Conservation (phyloP, 202 grass and related monocot species). For the Musa balbisiana region DNA sequence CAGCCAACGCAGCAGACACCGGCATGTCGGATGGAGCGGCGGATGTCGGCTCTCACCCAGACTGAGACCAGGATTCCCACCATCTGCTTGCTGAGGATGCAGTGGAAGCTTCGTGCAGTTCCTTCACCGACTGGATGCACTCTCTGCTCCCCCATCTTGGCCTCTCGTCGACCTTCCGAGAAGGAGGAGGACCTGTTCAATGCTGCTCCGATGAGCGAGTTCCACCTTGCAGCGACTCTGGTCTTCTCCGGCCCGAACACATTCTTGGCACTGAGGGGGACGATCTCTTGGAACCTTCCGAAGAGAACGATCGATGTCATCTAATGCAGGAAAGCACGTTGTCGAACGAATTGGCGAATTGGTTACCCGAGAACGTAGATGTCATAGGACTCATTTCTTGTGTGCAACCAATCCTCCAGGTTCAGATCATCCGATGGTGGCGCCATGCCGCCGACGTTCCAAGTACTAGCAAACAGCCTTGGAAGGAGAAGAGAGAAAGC, state of each 20-base stretch:
- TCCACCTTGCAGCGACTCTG: slow-evolving; percentile 57
- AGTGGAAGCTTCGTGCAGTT: slow-evolving; percentile 42
- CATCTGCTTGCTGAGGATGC: slow-evolving; percentile 93
- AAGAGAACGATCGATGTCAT: neutral
- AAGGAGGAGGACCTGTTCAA: slow-evolving; percentile 38
- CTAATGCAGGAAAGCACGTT: neutral
- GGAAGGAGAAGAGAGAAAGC: neutral
- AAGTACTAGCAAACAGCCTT: slow-evolving; percentile 78
- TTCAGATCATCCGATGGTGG: slow-evolving; percentile 75
- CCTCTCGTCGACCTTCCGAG: neutral
- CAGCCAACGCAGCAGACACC: slow-evolving; percentile 74
- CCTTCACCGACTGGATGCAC: slow-evolving; percentile 45
- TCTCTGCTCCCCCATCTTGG: slow-evolving; percentile 28
- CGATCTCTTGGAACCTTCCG: slow-evolving; percentile 72
- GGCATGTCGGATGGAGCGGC: slow-evolving; percentile 46
- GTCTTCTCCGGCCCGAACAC: slow-evolving; percentile 65
- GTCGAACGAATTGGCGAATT: neutral
- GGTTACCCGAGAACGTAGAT: slow-evolving; percentile 67
- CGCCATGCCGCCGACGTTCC: slow-evolving; percentile 69
- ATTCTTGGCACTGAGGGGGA: slow-evolving; percentile 65
- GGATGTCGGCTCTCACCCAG: slow-evolving; percentile 58
- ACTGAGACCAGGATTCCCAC: slow-evolving; percentile 73
- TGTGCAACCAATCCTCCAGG: slow-evolving; percentile 68
- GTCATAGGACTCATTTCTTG: slow-evolving; percentile 52
- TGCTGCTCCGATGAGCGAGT: slow-evolving; percentile 48